phyloP scores from a whole-genome alignment of 1,284 basidiomycete genomes.

The Fomitopsis pinicola region DNA sequence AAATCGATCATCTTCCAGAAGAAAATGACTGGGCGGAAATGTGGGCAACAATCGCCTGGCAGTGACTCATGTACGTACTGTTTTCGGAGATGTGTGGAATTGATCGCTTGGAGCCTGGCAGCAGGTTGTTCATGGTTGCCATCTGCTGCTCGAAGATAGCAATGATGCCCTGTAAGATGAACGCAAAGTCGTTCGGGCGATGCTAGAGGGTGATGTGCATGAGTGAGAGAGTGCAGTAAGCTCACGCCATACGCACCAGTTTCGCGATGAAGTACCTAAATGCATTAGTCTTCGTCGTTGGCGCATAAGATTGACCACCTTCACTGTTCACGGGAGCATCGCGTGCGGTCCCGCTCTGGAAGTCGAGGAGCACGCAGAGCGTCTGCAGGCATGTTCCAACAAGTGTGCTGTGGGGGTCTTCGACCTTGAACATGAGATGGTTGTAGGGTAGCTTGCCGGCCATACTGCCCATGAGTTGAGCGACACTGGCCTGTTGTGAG shows the following conservation, averaged over 20 bases:
- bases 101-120: conserved; percentile 80
- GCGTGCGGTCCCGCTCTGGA: conserved; percentile 69
- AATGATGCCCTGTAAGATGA: conserved; percentile 72
- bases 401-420: conserved; percentile 68
- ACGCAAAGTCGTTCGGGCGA: conserved; percentile 81
- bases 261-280: conserved; percentile 90
- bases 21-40: conserved; percentile 57
- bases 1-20: conserved; percentile 90
- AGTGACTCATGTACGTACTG: conserved; percentile 41
- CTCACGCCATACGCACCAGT: conserved; percentile 49
- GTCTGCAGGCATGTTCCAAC: conserved; percentile 73
- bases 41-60: conserved; percentile 8
- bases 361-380: conserved; percentile 76
- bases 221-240: not conserved
- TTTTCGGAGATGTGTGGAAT: conserved; percentile 80
- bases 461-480: conserved; percentile 55
- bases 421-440: conserved; percentile 85
- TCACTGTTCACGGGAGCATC: conserved; percentile 33
- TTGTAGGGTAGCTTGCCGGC: conserved; percentile 79
- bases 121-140: conserved; percentile 64
- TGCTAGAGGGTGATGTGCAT: conserved; percentile 49
- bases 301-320: conserved; percentile 35
- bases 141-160: conserved; percentile 74
- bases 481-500: conserved; percentile 42
- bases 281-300: conserved; percentile 74